Evolutionary conservation across 164 flowering plant species (phyloP).

Genomic region (Vitis cinerea): DNA sequence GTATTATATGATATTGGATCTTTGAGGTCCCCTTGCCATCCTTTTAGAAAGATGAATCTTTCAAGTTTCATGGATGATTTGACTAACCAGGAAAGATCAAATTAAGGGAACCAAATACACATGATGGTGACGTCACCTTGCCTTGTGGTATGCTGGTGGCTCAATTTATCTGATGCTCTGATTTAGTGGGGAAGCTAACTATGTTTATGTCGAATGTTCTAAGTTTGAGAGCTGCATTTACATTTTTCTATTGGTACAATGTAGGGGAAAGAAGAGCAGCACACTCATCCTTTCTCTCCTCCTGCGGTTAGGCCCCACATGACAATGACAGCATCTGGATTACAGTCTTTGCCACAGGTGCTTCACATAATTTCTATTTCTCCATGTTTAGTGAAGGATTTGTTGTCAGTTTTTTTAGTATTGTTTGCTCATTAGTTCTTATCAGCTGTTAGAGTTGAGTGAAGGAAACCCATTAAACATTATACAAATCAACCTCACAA

Average conservation of each 20-base stretch:
- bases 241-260: neutral
- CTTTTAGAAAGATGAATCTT: slow-evolving; percentile 45
- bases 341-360: slow-evolving; percentile 18
- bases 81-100: neutral
- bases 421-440: neutral
- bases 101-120: neutral
- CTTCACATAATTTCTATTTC: neutral
- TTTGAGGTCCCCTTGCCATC: slow-evolving; percentile 53
- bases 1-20: slow-evolving; percentile 53
- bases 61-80: neutral
- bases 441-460: neutral
- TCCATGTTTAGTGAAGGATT: neutral
- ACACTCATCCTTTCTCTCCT: slow-evolving; percentile 3
- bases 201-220: neutral
- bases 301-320: slow-evolving; percentile 7
- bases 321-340: slow-evolving; percentile 2
- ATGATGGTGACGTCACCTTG: neutral
- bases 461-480: neutral
- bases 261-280: slow-evolving; percentile 16
- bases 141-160: neutral
- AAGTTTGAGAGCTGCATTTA: neutral
- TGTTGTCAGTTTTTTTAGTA: neutral
- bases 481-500: neutral
- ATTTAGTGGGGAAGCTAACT: neutral
- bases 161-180: neutral